Percentiles rank a stretch among this genome's conserved stretches.
These are phyloP conservation scores for Anaeramoeba flamelloides DNA, from an alignment of 78 protist species.

Conservation along the genomic window DNA sequence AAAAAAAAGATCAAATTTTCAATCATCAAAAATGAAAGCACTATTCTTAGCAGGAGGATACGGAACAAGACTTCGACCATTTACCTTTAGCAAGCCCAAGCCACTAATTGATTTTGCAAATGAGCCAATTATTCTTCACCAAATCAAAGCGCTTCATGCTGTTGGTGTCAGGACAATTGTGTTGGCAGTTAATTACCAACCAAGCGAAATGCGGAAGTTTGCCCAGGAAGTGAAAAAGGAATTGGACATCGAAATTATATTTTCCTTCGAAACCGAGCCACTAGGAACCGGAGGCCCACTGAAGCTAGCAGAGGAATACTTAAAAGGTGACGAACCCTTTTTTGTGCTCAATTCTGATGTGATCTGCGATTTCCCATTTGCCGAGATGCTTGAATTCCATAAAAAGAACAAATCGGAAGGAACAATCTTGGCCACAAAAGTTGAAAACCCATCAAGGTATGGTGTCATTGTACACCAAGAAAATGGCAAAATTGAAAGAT, in stretches of 20 bases:
- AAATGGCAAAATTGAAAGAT: constrained; percentile 46
- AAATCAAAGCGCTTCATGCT: constrained; percentile 26
- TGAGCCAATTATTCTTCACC: constrained; percentile 72
- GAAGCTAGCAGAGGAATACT: constrained; percentile 49
- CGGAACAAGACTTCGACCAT: constrained; percentile 84
- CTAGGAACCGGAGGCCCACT: constrained; percentile 91
- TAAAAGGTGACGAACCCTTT: constrained; percentile 34
- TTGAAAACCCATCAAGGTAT: constrained; percentile 74
- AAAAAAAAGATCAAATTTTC: too few relatives aligned
- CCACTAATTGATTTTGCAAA: constrained; percentile 77
- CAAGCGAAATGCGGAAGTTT: constrained; percentile 45
- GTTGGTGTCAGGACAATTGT: constrained; percentile 72
- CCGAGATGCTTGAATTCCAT: constrained; percentile 60
- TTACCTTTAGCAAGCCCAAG: constrained; percentile 78
- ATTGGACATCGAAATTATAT: constrained; percentile 44
- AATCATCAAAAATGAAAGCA: constrained; percentile 68
- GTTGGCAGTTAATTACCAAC: constrained; percentile 69
- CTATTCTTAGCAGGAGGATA: constrained; percentile 86
- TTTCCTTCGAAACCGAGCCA: constrained; percentile 57
- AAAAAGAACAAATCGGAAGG: constrained; percentile 75
- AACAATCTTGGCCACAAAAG: constrained; percentile 69
- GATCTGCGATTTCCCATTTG: constrained; percentile 66
- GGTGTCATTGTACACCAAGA: constrained; percentile 68
- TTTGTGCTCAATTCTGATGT: constrained; percentile 80
- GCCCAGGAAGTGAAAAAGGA: background rate